These are phyloP conservation scores for Claviceps lovelessii DNA, from an alignment of 2,329 filamentous ascomycete genomes.

Conservation along the genomic window DNA sequence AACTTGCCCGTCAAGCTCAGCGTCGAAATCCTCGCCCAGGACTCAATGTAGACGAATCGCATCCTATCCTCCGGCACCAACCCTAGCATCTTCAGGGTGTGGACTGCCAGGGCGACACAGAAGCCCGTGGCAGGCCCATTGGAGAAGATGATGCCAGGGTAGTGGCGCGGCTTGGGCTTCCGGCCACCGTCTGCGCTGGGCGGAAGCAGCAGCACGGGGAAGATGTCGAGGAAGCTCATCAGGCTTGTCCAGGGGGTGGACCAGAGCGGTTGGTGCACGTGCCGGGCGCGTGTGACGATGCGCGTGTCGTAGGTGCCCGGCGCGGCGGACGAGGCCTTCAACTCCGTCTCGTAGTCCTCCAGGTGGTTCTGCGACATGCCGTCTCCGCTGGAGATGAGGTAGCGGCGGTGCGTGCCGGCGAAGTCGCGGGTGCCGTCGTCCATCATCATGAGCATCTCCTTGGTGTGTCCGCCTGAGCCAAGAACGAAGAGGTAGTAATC, in stretches of 20 bases:
- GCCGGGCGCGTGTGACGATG: conserved; percentile 60
- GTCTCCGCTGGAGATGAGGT: conserved; percentile 68
- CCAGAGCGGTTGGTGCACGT: conserved; percentile 65
- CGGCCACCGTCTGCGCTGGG: conserved; percentile 11
- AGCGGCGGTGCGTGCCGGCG: conserved; percentile 54
- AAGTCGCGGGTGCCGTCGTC: conserved; percentile 39
- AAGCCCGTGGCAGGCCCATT: conserved; percentile 86
- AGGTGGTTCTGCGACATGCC: conserved; percentile 50
- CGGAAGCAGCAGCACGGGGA: conserved; percentile 37
- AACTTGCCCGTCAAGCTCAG: conserved; percentile 76
- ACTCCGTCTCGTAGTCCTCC: conserved; percentile 33
- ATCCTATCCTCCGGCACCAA: conserved; percentile 39
- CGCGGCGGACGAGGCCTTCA: conserved; percentile 13
- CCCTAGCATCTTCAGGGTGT: conserved; percentile 31
- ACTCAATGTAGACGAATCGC: conserved; percentile 76
- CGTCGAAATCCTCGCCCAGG: conserved; percentile 71
- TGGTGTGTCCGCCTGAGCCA: conserved; percentile 85
- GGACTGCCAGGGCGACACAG: conserved; percentile 45
- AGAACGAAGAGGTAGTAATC: conserved; percentile 64
- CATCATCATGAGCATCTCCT: conserved; percentile 85
- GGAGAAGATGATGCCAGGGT: conserved; percentile 64
- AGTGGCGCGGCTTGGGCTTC: conserved; percentile 18
- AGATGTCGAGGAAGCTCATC: conserved; percentile 47
- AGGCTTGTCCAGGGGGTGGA: conserved; percentile 59
- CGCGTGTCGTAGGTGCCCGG: conserved; percentile 47